Base-by-base conservation (phyloP, 2,329 filamentous ascomycete genomes). In the Stenocarpella maydis region DNA sequence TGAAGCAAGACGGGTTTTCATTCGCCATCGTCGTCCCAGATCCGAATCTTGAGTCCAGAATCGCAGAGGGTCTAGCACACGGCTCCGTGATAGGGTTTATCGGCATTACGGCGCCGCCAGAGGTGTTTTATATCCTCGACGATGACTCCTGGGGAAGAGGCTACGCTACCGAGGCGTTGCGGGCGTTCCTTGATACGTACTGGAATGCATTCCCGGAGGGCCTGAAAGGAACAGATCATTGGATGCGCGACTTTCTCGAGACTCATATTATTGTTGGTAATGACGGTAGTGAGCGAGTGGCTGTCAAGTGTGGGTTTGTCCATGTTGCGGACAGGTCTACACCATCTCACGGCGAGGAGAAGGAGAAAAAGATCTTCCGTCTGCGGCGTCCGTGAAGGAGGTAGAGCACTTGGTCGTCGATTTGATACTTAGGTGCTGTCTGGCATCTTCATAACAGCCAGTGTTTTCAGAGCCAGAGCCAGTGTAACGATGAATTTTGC, bases 291-390 rank as follows among this genome's bases (percentile, higher is more conserved):
- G 64, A 66, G 31, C n/a, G 26, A 4, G 64, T 66, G 10, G 64
- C 64, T 66, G 53, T 19, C 1, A 66, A 66, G 31, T 66, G 64
- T 49, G 64, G 64, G 39, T 66, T 66, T 26, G 39, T 66, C 1
- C 64, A 66, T 55, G 50, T 66, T 24, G 43, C 39, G 2, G 41
- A 66, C 37, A 54, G 64, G 17, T 66, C 43, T 15, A 49, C 64
- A 10, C 37, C 39, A n/a, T 55, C 64, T 1, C 64, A 66, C 17
- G 64, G 64, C 2, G 47, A 37, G 17, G 49, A 66, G n/a, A 26
- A 37, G 15, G 50, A 54, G 26, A 53, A 66, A n/a, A 66, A 66
- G 21, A 49, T 66, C 5, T 66, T 55, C 5, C 50, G 50, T 4
- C 39, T 66, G n/a, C 52, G 55, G n/a, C 64, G 64, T 15, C 64